phyloP scores from a whole-genome alignment of 2,329 filamentous ascomycete species.

The Claviceps capensis region DNA sequence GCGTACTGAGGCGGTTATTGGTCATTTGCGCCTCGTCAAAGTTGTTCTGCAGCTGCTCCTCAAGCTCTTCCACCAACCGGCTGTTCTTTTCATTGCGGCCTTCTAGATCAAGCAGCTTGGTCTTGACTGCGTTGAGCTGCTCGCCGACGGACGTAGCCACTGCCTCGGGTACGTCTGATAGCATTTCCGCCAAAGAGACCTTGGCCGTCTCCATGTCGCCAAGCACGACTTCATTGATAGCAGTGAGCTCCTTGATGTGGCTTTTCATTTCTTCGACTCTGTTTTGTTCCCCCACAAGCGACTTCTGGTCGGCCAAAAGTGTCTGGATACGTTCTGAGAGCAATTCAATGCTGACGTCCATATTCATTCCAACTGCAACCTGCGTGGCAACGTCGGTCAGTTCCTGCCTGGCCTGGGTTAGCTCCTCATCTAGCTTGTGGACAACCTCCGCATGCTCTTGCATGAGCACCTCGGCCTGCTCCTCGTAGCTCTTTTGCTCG shows the following conservation, averaged over 20 bases:
- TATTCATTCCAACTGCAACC: slow-evolving; percentile 44
- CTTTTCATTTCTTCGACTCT: slow-evolving; percentile 43
- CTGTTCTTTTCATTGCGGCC: slow-evolving; percentile 78
- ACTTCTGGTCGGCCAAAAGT: slow-evolving; percentile 44
- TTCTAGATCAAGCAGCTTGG: slow-evolving; percentile 49
- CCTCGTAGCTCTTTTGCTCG: slow-evolving; percentile 42
- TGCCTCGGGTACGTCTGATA: slow-evolving; percentile 32
- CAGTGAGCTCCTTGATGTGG: slow-evolving; percentile 40
- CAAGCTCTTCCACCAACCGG: slow-evolving; percentile 83
- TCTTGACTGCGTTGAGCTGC: slow-evolving; percentile 48
- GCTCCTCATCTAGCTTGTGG: slow-evolving; percentile 45
- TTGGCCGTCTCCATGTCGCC: slow-evolving; percentile 50
- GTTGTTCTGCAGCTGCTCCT: slow-evolving; percentile 89
- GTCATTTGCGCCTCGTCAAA: slow-evolving; percentile 84
- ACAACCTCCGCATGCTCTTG: slow-evolving; percentile 45
- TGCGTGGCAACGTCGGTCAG: slow-evolving; percentile 50
- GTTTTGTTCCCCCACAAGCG: slow-evolving; percentile 43
- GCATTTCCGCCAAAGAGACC: slow-evolving; percentile 36
- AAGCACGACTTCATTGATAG: slow-evolving; percentile 45
- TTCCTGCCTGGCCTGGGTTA: slow-evolving; percentile 51
- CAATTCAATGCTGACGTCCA: slow-evolving; percentile 55
- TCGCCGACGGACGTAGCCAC: slow-evolving; percentile 35
- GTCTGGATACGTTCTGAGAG: slow-evolving; percentile 48
- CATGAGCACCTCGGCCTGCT: slow-evolving; percentile 44
- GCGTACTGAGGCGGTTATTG: slow-evolving; percentile 72